Evolutionary conservation across 345 rosid species (phyloP).

Genomic region (Pistacia integerrima): DNA sequence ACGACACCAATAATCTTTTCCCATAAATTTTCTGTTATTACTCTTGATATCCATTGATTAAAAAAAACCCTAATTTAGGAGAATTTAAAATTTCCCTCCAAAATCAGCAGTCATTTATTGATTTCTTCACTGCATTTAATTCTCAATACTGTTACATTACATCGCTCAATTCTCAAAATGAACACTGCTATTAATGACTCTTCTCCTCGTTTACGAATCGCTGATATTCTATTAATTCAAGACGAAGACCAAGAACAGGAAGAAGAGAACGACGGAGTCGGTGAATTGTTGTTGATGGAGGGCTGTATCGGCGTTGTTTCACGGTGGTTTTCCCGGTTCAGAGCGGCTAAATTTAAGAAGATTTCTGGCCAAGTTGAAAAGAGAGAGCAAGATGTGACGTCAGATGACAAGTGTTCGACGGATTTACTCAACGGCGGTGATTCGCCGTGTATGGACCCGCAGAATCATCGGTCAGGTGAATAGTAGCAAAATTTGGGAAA

Average conservation of each 20-base stretch:
- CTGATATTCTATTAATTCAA: slow-evolving; percentile 29
- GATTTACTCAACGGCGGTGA: slow-evolving; percentile 9
- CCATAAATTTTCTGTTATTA: too few relatives aligned
- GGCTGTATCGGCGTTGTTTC: slow-evolving; percentile 9
- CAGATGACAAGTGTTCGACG: slow-evolving; percentile 12
- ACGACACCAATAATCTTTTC: too few relatives aligned
- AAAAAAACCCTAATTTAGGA: not conserved
- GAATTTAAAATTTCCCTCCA: slow-evolving; percentile 38
- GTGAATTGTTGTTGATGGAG: not conserved
- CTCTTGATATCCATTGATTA: too few relatives aligned
- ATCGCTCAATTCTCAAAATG: not conserved
- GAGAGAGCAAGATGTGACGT: slow-evolving; percentile 2
- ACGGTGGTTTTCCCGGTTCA: slow-evolving; percentile 29
- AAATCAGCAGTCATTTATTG: not conserved
- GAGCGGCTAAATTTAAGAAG: slow-evolving; percentile 20
- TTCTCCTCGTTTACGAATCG: slow-evolving; percentile 28
- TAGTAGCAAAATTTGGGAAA: not conserved
- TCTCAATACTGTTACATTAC: not conserved
- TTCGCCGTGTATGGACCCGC: not conserved
- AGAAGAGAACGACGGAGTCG: not conserved
- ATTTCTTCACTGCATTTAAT: slow-evolving; percentile 11
- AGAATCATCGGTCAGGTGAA: slow-evolving; percentile 21
- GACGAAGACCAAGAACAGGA: slow-evolving; percentile 3
- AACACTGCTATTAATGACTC: slow-evolving; percentile 5
- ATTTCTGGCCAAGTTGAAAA: not conserved